Base-by-base conservation (phyloP, 176 grass and related monocot genomes). In the Secale cereale region DNA sequence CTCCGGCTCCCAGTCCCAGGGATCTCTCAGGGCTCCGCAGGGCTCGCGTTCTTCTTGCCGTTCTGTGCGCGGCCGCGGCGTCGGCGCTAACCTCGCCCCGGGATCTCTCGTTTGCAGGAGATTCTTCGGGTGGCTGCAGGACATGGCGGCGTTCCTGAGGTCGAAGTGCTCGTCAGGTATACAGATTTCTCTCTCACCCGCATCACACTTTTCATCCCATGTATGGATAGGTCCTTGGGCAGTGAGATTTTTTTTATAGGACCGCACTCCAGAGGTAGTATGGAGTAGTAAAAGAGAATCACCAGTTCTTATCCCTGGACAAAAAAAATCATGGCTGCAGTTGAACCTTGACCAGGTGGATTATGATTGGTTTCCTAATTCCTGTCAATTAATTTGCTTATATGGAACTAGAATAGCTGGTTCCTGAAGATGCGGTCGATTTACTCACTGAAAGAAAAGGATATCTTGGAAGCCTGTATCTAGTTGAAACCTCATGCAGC, bases 121-220 rank as follows among this genome's bases (percentile, higher is more conserved):
- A 27, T 57, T 57, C 15, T 22, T 43, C 3, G 40, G 19, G 45
- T 10, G 17, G 10, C 20, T 16, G 6, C 65, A 74, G 10, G 74
- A 74, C 48, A 92, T 92, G 90, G 90, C 78, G 10, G 83, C 90
- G 26, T 76, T 86, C 14, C 59, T 92, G 45, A 92, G 83, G 76
- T 92, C 90, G 10, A 89, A 81, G 74, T 92, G 79, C 59, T 83
- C 87, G 1, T 71, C 87, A 86, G 90, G 90, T 92, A 83, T 11
- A 11, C 23, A 22, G 11, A 0, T n/a, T 19, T 11, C 30, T 20
- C 14, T 10, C 26, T 10, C 10, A 20, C 17, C 0, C 70, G 40
- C 40, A 17, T 29, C 70, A 48, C 13, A 7, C 6, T 39, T 16
- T 23, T 45, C 39, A 13, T 70, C 65, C 27, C 59, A 62, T 36